A percentile compares a stretch with the other conserved stretches of the same genome.
Conservation (phyloP, 495 filamentous ascomycete genomes). For the Cryomyces minteri region DNA sequence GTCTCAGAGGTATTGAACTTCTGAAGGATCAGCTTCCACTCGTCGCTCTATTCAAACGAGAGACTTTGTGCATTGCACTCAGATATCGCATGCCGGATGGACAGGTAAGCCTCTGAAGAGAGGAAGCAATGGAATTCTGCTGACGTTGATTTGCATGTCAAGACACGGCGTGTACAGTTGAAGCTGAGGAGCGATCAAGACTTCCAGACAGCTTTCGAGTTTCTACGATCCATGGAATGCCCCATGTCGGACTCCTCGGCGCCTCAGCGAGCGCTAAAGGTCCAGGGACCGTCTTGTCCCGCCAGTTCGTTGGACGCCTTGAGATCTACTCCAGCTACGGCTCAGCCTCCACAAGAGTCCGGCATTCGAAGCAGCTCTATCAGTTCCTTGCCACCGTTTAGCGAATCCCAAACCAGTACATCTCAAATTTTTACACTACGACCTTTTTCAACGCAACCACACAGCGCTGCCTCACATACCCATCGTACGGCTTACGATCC, state of each 20-base stretch:
- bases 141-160: slow-evolving; percentile 4
- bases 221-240: slow-evolving; percentile 17
- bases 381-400: neutral
- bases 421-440: too few relatives aligned
- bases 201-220: slow-evolving; percentile 14
- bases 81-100: slow-evolving; percentile 8
- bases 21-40: slow-evolving; percentile 10
- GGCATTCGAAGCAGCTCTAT: neutral
- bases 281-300: neutral
- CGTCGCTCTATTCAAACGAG: slow-evolving; percentile 3
- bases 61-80: slow-evolving; percentile 8
- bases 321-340: neutral
- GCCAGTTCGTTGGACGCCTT: neutral
- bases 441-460: too few relatives aligned
- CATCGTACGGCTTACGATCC: too few relatives aligned
- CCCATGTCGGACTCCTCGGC: slow-evolving; percentile 5
- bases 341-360: neutral
- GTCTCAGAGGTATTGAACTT: slow-evolving; percentile 1
- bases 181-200: slow-evolving; percentile 21
- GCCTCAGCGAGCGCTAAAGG: neutral
- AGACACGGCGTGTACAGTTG: slow-evolving; percentile 27
- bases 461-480: too few relatives aligned
- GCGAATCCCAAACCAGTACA: neutral
- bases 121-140: neutral
- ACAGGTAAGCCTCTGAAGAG: slow-evolving; percentile 2